Evolutionary conservation across 495 filamentous ascomycete genomes (phyloP).

Genomic region (Parachaetomium inaequale): DNA sequence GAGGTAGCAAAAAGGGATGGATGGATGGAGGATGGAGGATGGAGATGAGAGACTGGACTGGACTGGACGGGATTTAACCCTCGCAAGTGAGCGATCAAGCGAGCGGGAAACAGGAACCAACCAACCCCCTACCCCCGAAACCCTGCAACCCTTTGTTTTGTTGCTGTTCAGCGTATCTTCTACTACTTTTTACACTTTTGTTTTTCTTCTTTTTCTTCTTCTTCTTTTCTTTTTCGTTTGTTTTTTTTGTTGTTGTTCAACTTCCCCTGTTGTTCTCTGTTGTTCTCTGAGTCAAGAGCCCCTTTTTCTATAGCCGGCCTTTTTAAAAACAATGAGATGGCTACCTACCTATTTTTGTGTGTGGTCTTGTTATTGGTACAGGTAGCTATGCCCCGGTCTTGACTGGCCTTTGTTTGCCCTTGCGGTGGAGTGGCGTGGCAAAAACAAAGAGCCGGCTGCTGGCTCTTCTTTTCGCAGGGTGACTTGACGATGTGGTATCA

Average conservation of each 20-base stretch:
- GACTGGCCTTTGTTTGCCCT: no score
- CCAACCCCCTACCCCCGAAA: not conserved
- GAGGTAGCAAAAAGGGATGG: not conserved
- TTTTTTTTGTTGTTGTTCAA: conserved; percentile 4
- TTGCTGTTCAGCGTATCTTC: not conserved
- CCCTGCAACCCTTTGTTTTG: not conserved
- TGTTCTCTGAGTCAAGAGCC: conserved; percentile 5
- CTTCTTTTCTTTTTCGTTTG: not conserved
- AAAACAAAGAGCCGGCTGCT: no score
- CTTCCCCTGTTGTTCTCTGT: no score
- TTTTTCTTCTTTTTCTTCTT: not conserved
- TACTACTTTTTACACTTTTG: not conserved
- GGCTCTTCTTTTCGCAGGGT: no score
- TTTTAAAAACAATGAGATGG: conserved; percentile 14
- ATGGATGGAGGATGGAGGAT: not conserved
- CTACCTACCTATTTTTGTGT: conserved; percentile 10
- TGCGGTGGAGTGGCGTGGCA: no score
- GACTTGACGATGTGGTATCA: no score
- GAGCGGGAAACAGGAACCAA: not conserved
- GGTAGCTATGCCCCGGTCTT: no score
- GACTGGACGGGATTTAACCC: not conserved
- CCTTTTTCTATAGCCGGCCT: conserved; percentile 18
- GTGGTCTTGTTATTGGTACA: not conserved
- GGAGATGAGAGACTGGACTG: conserved; percentile 2
- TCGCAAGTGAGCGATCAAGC: not conserved